Evolutionary conservation across 345 rosid genomes (phyloP), one percentile per base, ranked within the genome.

Genomic region (Crucihimalaya himalaica): DNA sequence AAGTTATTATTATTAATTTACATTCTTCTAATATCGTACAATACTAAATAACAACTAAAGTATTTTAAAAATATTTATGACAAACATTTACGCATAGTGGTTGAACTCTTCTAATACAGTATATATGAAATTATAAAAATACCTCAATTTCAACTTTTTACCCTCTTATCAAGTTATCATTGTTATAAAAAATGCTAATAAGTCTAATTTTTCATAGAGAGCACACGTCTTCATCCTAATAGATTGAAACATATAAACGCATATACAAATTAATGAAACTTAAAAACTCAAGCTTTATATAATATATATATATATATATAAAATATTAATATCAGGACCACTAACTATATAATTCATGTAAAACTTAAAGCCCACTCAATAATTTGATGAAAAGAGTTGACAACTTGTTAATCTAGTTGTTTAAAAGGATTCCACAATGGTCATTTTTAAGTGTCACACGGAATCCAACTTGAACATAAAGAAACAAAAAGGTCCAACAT

Each of bases 401-500:
- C 78, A 66, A 66, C 72, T 74, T 74, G 72, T 67, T 74, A 39
- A 66, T 48, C 78, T 66, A 74, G 61, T 74, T 74, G 72, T 66
- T 58, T 47, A 27, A 48, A 66, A 74, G 47, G 67, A 74, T 74
- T 74, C 67, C 53, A 5, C 58, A 58, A 59, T 21, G 23, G 43
- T 58, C 50, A 54, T 18, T 47, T 31, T 2, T 5, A 11, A 54
- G 21, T 31, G 32, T 6, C 5, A 74, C 60, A 35, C 13, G 45
- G 78, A 66, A 40, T 48, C 57, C 60, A 57, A 31, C 27, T 66
- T 35, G 27, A 74, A 34, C 52, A 48, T 47, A 45, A 47, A 56
- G 16, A 64, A 73, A 72, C 45, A 55, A 43, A 65, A 65, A 65
- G 47, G 48, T 47, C 70, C 59, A 65, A 37, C 27, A 34, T 34